Conservation (phyloP, 805 yeast genomes). For the Candida morakotiae region DNA sequence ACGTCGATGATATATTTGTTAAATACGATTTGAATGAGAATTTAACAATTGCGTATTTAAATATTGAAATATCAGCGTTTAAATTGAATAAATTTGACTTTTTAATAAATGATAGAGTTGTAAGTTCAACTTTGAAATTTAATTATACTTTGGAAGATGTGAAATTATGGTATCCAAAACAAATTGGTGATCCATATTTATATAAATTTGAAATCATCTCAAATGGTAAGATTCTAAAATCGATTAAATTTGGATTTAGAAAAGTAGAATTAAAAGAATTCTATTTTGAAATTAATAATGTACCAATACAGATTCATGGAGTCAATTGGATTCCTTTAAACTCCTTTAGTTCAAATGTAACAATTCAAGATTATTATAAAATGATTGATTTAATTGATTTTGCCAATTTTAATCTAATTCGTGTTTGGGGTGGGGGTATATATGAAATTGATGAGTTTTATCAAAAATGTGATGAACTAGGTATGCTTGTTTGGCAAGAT, state of each 20-base stretch:
- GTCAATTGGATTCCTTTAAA: slow-evolving; percentile 50
- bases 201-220: slow-evolving; percentile 20
- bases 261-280: slow-evolving; percentile 37
- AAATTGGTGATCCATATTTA: slow-evolving; percentile 31
- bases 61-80: background rate
- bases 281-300: slow-evolving; percentile 37
- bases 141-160: slow-evolving; percentile 17
- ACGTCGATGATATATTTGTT: slow-evolving; percentile 3
- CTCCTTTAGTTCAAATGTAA: slow-evolving; percentile 27
- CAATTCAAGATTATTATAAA: slow-evolving; percentile 27
- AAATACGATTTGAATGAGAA: background rate
- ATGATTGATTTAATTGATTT: slow-evolving; percentile 30
- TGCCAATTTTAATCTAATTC: slow-evolving; percentile 41
- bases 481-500: slow-evolving; percentile 51
- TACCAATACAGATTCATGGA: slow-evolving; percentile 35
- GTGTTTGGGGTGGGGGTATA: slow-evolving; percentile 50
- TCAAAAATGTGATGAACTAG: slow-evolving; percentile 38
- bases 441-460: slow-evolving; percentile 41
- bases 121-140: background rate
- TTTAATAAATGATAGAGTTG: background rate
- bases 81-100: background rate
- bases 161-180: slow-evolving; percentile 37
- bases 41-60: background rate
- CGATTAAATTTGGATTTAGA: slow-evolving; percentile 35
- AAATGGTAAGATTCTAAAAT: slow-evolving; percentile 6